These are phyloP conservation scores for Fusarium temperatum DNA, from an alignment of 2,329 filamentous ascomycete genomes.

Conservation along the genomic window DNA sequence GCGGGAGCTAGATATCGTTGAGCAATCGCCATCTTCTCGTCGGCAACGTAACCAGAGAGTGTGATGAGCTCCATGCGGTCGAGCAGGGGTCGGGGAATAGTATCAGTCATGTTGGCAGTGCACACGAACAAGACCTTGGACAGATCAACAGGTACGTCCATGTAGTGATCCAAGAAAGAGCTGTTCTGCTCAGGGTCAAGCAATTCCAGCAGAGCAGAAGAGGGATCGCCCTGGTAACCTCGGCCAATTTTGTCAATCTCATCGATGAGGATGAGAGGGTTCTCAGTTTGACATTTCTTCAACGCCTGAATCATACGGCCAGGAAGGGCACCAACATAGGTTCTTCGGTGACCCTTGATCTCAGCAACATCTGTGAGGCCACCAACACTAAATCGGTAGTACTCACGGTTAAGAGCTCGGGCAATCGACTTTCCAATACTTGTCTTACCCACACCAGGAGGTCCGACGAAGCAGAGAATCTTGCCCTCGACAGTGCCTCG, in stretches of 20 bases:
- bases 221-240: slow-evolving; percentile 95
- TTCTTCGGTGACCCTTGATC: slow-evolving; percentile 96
- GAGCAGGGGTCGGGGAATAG: slow-evolving; percentile 90
- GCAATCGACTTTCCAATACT: slow-evolving; percentile 99
- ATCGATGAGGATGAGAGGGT: slow-evolving; percentile 94
- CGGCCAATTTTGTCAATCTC: slow-evolving; percentile 98
- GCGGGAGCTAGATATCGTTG: slow-evolving; percentile 91
- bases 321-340: slow-evolving; percentile 94
- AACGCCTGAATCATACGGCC: slow-evolving; percentile 97
- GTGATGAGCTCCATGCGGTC: slow-evolving; percentile 99
- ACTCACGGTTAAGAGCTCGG: slow-evolving; percentile 90
- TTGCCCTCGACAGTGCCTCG: slow-evolving; percentile 97
- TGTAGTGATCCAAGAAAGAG: slow-evolving; percentile 97
- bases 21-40: slow-evolving; percentile 99
- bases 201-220: slow-evolving; percentile 90
- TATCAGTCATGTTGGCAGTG: slow-evolving; percentile 98
- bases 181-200: slow-evolving; percentile 97
- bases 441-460: slow-evolving; percentile 97
- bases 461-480: slow-evolving; percentile 96
- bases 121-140: slow-evolving; percentile 99
- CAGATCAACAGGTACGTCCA: slow-evolving; percentile 96
- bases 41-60: slow-evolving; percentile 93
- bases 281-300: slow-evolving; percentile 99
- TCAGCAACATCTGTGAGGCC: slow-evolving; percentile 97
- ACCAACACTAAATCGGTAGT: slow-evolving; percentile 98